phyloP scores from a whole-genome alignment of 352 stramenopile species.

The Globisporangium polare region DNA sequence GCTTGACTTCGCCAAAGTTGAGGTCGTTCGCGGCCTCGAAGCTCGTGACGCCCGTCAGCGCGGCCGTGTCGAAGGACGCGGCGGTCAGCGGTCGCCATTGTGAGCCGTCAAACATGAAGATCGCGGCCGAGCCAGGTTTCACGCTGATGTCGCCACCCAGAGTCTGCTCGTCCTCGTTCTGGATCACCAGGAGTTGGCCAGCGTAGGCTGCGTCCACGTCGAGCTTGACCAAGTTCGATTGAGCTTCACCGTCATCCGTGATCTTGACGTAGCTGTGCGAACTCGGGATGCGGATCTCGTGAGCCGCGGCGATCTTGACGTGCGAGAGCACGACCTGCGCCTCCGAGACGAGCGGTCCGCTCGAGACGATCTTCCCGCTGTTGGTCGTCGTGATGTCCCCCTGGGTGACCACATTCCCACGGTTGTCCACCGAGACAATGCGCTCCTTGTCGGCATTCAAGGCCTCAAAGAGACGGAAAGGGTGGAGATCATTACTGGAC shows the following conservation, averaged over 20 bases:
- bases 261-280: slow-evolving; percentile 72
- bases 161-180: slow-evolving; percentile 66
- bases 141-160: slow-evolving; percentile 49
- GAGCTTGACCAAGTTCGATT: slow-evolving; percentile 35
- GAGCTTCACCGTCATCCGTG: slow-evolving; percentile 36
- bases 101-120: slow-evolving; percentile 66
- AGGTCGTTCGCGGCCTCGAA: slow-evolving; percentile 67
- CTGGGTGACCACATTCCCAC: slow-evolving; percentile 38
- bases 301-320: slow-evolving; percentile 30
- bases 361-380: slow-evolving; percentile 45
- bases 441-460: slow-evolving; percentile 13
- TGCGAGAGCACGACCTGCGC: slow-evolving; percentile 50
- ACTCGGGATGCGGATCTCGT: slow-evolving; percentile 43
- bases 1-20: slow-evolving; percentile 67
- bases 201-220: slow-evolving; percentile 34
- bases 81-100: slow-evolving; percentile 63
- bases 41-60: slow-evolving; percentile 49
- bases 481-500: slow-evolving; percentile 18
- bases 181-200: slow-evolving; percentile 68
- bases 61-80: slow-evolving; percentile 58
- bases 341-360: slow-evolving; percentile 45
- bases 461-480: slow-evolving; percentile 53
- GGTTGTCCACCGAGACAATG: slow-evolving; percentile 44
- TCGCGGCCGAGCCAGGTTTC: slow-evolving; percentile 41
- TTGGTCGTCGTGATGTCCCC: slow-evolving; percentile 45